These are phyloP conservation scores for Massarina eburnea DNA, from an alignment of 2,329 filamentous ascomycete genomes.

Conservation along the genomic window DNA sequence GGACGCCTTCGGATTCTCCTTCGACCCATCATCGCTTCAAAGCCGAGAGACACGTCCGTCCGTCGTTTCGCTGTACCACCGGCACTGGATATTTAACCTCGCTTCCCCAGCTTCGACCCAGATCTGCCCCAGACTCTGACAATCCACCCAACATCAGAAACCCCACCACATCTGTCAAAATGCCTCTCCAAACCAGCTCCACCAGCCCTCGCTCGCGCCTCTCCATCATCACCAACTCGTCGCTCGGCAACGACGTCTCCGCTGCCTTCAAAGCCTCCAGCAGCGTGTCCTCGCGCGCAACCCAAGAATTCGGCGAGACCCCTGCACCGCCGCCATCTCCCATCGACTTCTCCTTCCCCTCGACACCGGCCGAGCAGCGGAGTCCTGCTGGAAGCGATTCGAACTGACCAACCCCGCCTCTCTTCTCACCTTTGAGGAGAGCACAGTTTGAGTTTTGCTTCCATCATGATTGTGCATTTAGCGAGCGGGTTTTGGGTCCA, in stretches of 20 bases:
- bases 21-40: constrained; percentile 18
- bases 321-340: constrained; percentile 46
- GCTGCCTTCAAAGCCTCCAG: constrained; percentile 43
- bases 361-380: constrained; percentile 30
- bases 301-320: constrained; percentile 37
- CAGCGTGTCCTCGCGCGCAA: constrained; percentile 26
- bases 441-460: constrained; percentile 9
- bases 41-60: constrained; percentile 12
- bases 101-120: constrained; percentile 14
- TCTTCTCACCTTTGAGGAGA: constrained; percentile 2
- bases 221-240: constrained; percentile 45
- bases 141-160: not conserved
- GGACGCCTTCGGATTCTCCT: constrained; percentile 14
- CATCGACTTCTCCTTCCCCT: constrained; percentile 44
- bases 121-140: constrained; percentile 7
- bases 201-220: constrained; percentile 45
- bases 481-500: constrained; percentile 16
- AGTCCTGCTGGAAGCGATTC: constrained; percentile 26
- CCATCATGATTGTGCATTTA: constrained; percentile 35
- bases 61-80: constrained; percentile 7
- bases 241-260: constrained; percentile 44
- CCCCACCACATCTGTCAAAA: constrained; percentile 15
- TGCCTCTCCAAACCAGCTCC: constrained; percentile 27
- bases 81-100: constrained; percentile 22
- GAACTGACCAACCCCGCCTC: constrained; percentile 14